These are phyloP conservation scores for Neurospora sp. DNA, from an alignment of 2,329 filamentous ascomycete genomes.

Conservation along the genomic window DNA sequence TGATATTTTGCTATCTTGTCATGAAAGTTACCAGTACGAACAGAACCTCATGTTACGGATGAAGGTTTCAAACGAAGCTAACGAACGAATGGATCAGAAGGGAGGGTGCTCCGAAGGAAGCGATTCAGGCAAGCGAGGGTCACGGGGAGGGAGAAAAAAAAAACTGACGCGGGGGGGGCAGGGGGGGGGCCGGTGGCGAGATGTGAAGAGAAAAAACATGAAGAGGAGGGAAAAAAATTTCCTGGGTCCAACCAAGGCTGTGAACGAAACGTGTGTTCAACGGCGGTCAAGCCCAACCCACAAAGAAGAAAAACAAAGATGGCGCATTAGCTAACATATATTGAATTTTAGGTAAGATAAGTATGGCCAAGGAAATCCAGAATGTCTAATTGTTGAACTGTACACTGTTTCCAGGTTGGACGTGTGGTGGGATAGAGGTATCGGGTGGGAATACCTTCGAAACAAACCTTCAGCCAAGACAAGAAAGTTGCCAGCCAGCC, in stretches of 20 bases:
- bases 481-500: background rate
- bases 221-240: background rate
- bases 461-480: too few relatives aligned
- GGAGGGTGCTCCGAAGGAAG: background rate
- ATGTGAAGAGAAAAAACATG: background rate
- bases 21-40: background rate
- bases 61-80: background rate
- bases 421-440: background rate
- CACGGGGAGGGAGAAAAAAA: background rate
- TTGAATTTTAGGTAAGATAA: background rate
- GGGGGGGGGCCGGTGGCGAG: too few relatives aligned
- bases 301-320: background rate
- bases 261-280: background rate
- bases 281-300: background rate
- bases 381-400: background rate
- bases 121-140: background rate
- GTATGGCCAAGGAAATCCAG: background rate
- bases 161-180: too few relatives aligned
- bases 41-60: background rate
- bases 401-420: background rate
- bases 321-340: background rate
- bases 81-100: background rate
- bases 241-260: too few relatives aligned
- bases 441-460: too few relatives aligned
- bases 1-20: background rate